These are phyloP conservation scores for Cylindrodendrum hubeiense DNA, from an alignment of 2,329 filamentous ascomycete species.

Conservation along the genomic window DNA sequence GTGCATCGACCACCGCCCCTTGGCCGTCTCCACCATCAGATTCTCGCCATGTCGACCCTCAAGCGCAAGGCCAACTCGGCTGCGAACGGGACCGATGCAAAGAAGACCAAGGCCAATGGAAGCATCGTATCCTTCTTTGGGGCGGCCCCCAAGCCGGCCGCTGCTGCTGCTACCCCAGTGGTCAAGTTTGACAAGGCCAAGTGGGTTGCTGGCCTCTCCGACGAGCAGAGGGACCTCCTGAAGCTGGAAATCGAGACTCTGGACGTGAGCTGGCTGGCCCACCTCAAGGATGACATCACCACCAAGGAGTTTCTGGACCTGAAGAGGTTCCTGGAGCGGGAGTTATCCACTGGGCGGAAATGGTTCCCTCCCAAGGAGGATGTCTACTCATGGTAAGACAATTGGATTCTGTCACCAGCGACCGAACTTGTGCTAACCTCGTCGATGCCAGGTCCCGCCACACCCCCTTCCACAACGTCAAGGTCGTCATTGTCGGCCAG, in stretches of 20 bases:
- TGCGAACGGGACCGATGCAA: conserved; percentile 62
- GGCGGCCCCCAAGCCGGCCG: conserved; percentile 66
- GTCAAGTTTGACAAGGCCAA: conserved; percentile 86
- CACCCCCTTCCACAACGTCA: conserved; percentile 89
- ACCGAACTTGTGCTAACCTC: conserved; percentile 27
- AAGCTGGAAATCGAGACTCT: conserved; percentile 93
- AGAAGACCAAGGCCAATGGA: conserved; percentile 80
- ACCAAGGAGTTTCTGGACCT: conserved; percentile 85
- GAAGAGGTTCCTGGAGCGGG: conserved; percentile 87
- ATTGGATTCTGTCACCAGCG: background rate
- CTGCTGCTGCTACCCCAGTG: conserved; percentile 48
- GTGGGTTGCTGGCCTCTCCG: conserved; percentile 84
- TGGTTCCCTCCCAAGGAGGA: conserved; percentile 91
- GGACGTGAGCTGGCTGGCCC: conserved; percentile 90
- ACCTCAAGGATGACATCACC: conserved; percentile 87
- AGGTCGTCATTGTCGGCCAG: conserved; percentile 93
- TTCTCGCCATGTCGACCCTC: conserved; percentile 63
- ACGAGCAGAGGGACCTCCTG: conserved; percentile 86
- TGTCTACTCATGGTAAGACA: conserved; percentile 89
- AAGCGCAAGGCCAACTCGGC: conserved; percentile 75
- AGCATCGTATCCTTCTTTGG: conserved; percentile 94
- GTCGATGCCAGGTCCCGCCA: conserved; percentile 82
- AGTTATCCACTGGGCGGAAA: conserved; percentile 79
- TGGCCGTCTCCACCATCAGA: conserved; percentile 33
- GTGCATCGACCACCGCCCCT: conserved; percentile 33